Percentiles rank a stretch among this genome's conserved stretches.
Evolutionary conservation across 2,329 filamentous ascomycete genomes (phyloP).

Genomic region (Neopestalotiopsis clavispora): DNA sequence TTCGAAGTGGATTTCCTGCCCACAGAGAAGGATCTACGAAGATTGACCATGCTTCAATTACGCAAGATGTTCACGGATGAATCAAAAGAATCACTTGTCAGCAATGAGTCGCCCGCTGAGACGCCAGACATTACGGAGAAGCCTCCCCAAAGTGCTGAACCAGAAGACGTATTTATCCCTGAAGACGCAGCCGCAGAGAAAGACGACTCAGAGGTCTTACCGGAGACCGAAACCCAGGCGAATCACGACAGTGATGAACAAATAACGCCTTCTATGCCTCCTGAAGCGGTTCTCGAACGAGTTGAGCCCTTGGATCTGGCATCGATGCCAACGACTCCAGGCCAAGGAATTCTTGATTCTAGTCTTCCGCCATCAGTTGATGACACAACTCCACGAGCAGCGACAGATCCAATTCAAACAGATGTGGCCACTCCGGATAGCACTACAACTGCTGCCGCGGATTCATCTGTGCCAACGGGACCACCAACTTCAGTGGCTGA

Average conservation of each 20-base stretch:
- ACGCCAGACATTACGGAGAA: conserved; percentile 55
- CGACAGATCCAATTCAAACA: conserved; percentile 27
- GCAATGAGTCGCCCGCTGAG: conserved; percentile 70
- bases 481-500: conserved; percentile 33
- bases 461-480: not conserved
- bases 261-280: conserved; percentile 35
- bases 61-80: conserved; percentile 95
- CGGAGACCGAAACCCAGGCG: conserved; percentile 22
- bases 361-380: conserved; percentile 22
- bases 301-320: conserved; percentile 58
- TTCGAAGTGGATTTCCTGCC: conserved; percentile 94
- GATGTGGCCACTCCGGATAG: conserved; percentile 24
- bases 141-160: conserved; percentile 41
- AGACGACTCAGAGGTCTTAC: conserved; percentile 24
- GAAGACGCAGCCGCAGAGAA: conserved; percentile 25
- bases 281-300: conserved; percentile 46
- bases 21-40: conserved; percentile 92
- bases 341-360: conserved; percentile 16
- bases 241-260: conserved; percentile 28
- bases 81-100: conserved; percentile 74
- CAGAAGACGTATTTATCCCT: conserved; percentile 27
- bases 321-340: conserved; percentile 38
- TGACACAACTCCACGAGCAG: conserved; percentile 22
- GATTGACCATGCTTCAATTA: conserved; percentile 88
- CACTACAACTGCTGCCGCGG: conserved; percentile 13